A percentile compares a stretch with the other conserved stretches of the same genome.
Conservation (phyloP, 345 rosid genomes). For the Dimocarpus longan region DNA sequence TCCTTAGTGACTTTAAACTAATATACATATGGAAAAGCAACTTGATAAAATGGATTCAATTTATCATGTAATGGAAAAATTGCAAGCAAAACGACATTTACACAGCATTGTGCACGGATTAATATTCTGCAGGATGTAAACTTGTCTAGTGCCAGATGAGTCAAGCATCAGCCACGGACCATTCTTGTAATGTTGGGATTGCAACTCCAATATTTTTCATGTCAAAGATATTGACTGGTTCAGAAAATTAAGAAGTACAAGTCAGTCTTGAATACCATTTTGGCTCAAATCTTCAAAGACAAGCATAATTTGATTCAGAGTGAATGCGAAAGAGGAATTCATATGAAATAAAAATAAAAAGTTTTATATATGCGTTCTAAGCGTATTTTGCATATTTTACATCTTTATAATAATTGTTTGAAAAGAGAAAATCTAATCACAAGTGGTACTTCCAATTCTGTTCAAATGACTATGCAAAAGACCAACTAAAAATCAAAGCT, state of each 20-base stretch:
- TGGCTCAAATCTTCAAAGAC: background rate
- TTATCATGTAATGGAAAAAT: background rate
- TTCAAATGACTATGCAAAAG: background rate
- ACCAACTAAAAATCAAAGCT: background rate
- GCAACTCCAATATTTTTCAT: constrained; percentile 74
- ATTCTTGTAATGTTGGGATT: constrained; percentile 60
- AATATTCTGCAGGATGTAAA: background rate
- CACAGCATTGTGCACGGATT: background rate
- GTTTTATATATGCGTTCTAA: background rate
- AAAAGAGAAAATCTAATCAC: background rate
- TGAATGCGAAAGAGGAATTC: background rate
- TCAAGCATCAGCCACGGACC: constrained; percentile 47
- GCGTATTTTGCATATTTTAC: background rate
- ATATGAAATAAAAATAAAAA: background rate
- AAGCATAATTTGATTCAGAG: background rate
- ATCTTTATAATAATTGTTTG: background rate
- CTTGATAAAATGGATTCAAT: background rate
- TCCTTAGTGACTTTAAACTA: background rate
- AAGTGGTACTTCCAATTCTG: background rate
- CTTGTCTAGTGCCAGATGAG: background rate
- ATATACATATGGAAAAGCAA: background rate
- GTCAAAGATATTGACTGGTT: constrained; percentile 75
- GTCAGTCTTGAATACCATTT: constrained; percentile 6
- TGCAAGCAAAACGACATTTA: background rate
- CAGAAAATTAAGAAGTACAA: background rate